Evolutionary conservation across 768 basidiomycete species (phyloP), one percentile per base, ranked within the genome.

Genomic region (Wakefieldia striispora): DNA sequence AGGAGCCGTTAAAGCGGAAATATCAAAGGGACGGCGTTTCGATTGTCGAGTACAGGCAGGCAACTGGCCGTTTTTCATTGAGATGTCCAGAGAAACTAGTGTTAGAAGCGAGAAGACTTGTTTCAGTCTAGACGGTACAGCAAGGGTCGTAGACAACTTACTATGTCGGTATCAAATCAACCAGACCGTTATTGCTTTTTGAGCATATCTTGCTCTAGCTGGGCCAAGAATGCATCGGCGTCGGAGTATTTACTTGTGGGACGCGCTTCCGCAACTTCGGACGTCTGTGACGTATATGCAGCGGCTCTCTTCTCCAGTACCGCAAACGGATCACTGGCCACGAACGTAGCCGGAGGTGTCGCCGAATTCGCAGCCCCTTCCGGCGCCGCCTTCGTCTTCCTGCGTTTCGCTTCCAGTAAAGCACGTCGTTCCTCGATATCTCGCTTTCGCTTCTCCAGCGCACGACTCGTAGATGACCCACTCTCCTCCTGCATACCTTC

Each of bases 151-250:
- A 37, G 16, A 21, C 14, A 33, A 31, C 58, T 41, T 20, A 48
- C 59, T 7, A 35, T 29, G 23, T 40, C 20, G 14, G 16, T 37
- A 14, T 40, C 21, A 40, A n/a, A 21, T 36, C 8, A 24, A 14
- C 4, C 4, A 14, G 6, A 41, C 14, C 3, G 6, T 46, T 17
- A 62, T 36, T 34, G 43, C 37, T 54, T 60, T 38, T 45, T 55
- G 33, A 80, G 61, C 36, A 89, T 79, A 38, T 88, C 86, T 39
- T 72, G 69, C 65, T 86, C 84, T 12, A 90, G 70, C 49, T 78
- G 74, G 12, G 86, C 81, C 45, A 90, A 61, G 58, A 90, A 90
- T 23, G 69, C 71, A 50, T 88, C 87, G 1, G 86, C 85, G 4
- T 58, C 61, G 0, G 48, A 23, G 27, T 45, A 40, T 19, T 21